Evolutionary conservation across 306 rosid genomes (phyloP).

Genomic region (Fagus crenata): DNA sequence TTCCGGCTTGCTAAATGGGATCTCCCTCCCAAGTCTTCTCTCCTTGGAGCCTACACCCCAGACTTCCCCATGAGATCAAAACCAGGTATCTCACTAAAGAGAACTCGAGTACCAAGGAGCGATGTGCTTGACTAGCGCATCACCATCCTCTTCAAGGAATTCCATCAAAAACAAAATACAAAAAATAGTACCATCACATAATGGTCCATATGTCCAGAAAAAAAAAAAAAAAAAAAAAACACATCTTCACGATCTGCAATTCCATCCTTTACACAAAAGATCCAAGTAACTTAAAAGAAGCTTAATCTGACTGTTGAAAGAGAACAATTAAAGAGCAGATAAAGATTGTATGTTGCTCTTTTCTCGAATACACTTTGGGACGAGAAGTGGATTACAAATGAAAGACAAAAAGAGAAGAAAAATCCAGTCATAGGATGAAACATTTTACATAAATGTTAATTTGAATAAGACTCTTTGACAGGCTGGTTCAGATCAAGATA

Average conservation of each 20-base stretch:
- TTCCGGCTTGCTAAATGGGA: too few relatives aligned
- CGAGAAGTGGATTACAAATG: neutral
- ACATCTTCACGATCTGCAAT: neutral
- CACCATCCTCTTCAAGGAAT: too few relatives aligned
- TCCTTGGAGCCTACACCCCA: too few relatives aligned
- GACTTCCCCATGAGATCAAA: too few relatives aligned
- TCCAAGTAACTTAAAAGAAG: neutral
- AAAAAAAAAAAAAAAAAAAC: too few relatives aligned
- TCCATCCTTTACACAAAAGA: neutral
- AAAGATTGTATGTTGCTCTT: neutral
- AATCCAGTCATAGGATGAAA: neutral
- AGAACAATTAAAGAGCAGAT: neutral
- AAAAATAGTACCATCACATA: neutral
- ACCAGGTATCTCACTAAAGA: too few relatives aligned
- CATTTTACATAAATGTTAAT: constrained; percentile 1
- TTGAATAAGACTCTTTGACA: constrained; percentile 29
- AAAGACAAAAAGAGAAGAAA: neutral
- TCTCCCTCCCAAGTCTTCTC: too few relatives aligned
- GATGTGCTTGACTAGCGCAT: neutral
- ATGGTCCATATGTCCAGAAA: too few relatives aligned
- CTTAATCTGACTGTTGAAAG: neutral
- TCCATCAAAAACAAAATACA: too few relatives aligned
- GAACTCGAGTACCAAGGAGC: too few relatives aligned
- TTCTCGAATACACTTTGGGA: neutral
- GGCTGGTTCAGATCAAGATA: constrained; percentile 6